These are phyloP conservation scores for Lojkania enalia DNA, from an alignment of 2,329 filamentous ascomycete genomes.

Conservation along the genomic window DNA sequence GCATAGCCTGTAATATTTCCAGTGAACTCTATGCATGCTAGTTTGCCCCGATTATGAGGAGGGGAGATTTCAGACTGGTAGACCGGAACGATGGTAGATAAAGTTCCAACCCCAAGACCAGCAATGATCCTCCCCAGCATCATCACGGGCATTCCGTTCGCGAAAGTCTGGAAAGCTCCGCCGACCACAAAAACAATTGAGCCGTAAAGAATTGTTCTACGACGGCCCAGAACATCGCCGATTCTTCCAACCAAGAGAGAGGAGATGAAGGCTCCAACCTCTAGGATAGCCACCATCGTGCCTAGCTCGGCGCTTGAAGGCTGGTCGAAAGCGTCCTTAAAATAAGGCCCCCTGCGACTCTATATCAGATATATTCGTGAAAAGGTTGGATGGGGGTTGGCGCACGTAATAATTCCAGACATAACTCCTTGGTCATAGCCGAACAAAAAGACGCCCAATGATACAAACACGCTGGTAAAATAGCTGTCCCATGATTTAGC, in stretches of 20 bases:
- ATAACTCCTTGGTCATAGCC: slow-evolving; percentile 91
- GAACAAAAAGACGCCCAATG: slow-evolving; percentile 83
- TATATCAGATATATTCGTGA: slow-evolving; percentile 33
- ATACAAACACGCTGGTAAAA: slow-evolving; percentile 91
- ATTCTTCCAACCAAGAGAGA: slow-evolving; percentile 85
- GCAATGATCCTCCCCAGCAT: slow-evolving; percentile 55
- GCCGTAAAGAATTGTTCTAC: slow-evolving; percentile 89
- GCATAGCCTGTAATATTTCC: slow-evolving; percentile 97
- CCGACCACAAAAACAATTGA: slow-evolving; percentile 85
- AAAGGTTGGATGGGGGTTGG: slow-evolving; percentile 21
- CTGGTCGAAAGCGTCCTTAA: slow-evolving; percentile 90
- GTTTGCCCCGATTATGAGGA: slow-evolving; percentile 90
- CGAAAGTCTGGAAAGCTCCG: slow-evolving; percentile 80
- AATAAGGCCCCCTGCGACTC: slow-evolving; percentile 72
- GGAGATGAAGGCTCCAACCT: slow-evolving; percentile 88
- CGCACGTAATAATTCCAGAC: slow-evolving; percentile 74
- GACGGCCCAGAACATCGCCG: slow-evolving; percentile 87
- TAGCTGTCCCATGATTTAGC: slow-evolving; percentile 67
- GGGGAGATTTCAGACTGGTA: slow-evolving; percentile 70
- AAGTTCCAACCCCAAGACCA: slow-evolving; percentile 55
- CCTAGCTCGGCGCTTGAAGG: slow-evolving; percentile 85
- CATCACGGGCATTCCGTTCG: slow-evolving; percentile 89
- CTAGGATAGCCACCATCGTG: slow-evolving; percentile 96
- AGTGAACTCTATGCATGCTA: slow-evolving; percentile 97
- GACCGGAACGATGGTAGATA: slow-evolving; percentile 58